These are phyloP conservation scores for Neonectria punicea DNA, from an alignment of 2,329 filamentous ascomycete species.

Conservation along the genomic window DNA sequence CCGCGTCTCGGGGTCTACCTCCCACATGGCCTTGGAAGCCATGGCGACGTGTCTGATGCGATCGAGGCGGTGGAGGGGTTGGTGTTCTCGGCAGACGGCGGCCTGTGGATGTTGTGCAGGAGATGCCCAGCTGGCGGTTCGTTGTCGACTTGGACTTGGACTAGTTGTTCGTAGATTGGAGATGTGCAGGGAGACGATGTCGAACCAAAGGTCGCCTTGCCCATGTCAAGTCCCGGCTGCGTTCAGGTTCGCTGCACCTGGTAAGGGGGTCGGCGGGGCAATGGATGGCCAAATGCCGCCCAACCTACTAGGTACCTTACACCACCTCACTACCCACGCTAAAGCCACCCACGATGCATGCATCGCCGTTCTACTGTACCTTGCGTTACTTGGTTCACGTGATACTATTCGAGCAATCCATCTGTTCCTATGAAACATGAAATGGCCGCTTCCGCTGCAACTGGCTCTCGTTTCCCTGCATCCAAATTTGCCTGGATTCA, in stretches of 20 bases:
- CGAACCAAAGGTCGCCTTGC: conserved; percentile 24
- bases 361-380: not conserved
- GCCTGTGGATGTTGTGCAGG: conserved; percentile 21
- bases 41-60: conserved; percentile 49
- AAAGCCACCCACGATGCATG: not conserved
- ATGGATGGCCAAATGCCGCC: conserved; percentile 11
- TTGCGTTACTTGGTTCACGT: not conserved
- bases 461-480: not conserved
- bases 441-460: not conserved
- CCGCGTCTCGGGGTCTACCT: conserved; percentile 96
- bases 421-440: not conserved
- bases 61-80: conserved; percentile 7
- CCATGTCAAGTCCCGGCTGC: conserved; percentile 20
- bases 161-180: not conserved
- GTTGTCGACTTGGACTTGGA: not conserved
- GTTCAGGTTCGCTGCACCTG: conserved; percentile 6
- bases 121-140: conserved; percentile 31
- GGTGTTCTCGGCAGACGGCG: not conserved
- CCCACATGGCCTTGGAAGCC: conserved; percentile 90
- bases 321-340: not conserved
- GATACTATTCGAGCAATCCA: not conserved
- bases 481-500: not conserved
- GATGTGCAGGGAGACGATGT: conserved; percentile 35
- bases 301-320: not conserved
- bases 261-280: conserved; percentile 33